Percentiles rank a stretch among this genome's conserved stretches.
Evolutionary conservation across 2,329 filamentous ascomycete species (phyloP).

Genomic region (Colletotrichum noveboracense): DNA sequence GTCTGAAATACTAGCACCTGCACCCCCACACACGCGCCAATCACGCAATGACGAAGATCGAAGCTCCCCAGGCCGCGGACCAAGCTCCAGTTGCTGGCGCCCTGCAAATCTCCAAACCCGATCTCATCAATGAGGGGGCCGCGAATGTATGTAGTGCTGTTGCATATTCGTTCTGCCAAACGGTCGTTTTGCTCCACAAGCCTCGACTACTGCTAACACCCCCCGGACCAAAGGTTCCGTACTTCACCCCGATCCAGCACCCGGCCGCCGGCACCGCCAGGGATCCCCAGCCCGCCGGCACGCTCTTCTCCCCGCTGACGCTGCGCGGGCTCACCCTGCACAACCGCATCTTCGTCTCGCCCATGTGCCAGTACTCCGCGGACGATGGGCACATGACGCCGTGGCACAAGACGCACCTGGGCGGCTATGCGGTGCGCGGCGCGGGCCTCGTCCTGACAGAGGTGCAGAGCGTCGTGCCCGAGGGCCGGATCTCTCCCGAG

Average conservation of each 20-base stretch:
- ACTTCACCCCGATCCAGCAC: conserved; percentile 54
- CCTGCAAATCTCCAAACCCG: not conserved
- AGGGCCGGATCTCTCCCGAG: conserved; percentile 76
- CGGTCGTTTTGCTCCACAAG: not conserved
- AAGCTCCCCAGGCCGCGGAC: not conserved
- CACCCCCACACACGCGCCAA: not conserved
- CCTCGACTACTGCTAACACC: not conserved
- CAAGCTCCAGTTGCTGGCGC: not conserved
- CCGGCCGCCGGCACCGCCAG: conserved; percentile 51
- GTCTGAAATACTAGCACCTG: not conserved
- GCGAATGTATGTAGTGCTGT: conserved; percentile 28
- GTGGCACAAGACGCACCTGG: conserved; percentile 48
- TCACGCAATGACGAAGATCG: not conserved
- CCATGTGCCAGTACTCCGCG: conserved; percentile 54
- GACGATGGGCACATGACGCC: conserved; percentile 44
- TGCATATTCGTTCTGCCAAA: not conserved
- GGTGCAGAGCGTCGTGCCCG: conserved; percentile 69
- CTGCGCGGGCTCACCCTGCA: conserved; percentile 48
- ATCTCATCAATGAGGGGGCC: conserved; percentile 30
- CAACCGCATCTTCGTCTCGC: conserved; percentile 51
- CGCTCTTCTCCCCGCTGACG: conserved; percentile 48
- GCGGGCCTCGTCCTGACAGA: conserved; percentile 71
- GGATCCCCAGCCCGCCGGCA: conserved; percentile 48
- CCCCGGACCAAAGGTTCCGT: conserved; percentile 34
- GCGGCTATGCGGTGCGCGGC: conserved; percentile 40